Evolutionary conservation across 108 stramenopile species (phyloP), one percentile per base, ranked within the genome.

Genomic region (Schizochytrium sp.): DNA sequence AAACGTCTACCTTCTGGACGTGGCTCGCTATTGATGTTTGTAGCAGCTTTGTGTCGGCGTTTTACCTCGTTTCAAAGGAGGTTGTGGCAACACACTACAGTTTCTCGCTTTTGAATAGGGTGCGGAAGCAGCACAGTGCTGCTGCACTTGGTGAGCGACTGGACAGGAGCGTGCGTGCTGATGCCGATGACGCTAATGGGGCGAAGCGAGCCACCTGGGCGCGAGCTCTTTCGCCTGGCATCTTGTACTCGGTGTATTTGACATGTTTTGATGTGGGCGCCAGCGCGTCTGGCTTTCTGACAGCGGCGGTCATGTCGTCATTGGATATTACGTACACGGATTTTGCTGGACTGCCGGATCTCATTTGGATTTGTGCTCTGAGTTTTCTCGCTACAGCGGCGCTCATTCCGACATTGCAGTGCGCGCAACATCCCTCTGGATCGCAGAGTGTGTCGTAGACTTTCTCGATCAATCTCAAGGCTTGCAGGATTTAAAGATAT

Each of bases 201-300:
- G 63, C 10, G 21, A 41, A 69, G 25, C 34, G 1, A 69, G 14
- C 14, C 21, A 41, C 63, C 0, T 23, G 4, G 8, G 19, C 76
- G 19, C 76, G 76, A 12, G n/a, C 76, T 14, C 28, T 83, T 23
- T 83, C 76, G 45, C 76, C 76, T 14, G 76, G 76, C 4, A 83
- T 83, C 28, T 53, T 83, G 76, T 83, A 83, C 48, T 83, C 76
- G 6, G 51, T 83, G 6, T 83, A 83, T 23, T 45, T 83, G 48
- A 83, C 76, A 16, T 83, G 76, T 23, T 83, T 83, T 83, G 76
- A 83, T 53, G 28, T 83, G 19, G 76, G 76, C 4, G 76, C 48
- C 18, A 53, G 48, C 45, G 76, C 76, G 28, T 53, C 48, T 55
- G 76, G 76, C 0, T 83, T 83, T 53, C 23, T 83, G 45, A 83